These are phyloP conservation scores for Boletus rufocinnamomeus DNA, from an alignment of 768 basidiomycete genomes.

Conservation along the genomic window DNA sequence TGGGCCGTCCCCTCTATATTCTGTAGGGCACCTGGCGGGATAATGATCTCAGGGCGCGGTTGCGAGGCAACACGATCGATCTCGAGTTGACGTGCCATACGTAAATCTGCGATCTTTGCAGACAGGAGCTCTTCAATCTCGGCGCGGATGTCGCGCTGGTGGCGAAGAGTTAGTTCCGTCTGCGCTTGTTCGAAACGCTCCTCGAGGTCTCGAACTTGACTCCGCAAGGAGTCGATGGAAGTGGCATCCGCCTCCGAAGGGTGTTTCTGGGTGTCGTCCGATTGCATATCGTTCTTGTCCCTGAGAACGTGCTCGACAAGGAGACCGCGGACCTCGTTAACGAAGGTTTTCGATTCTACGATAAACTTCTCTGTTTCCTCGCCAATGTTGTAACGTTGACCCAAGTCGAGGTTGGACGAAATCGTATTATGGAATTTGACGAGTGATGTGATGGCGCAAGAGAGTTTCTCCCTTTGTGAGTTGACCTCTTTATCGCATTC, in stretches of 20 bases:
- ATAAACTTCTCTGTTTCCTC: constrained; percentile 26
- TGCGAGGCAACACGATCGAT: constrained; percentile 18
- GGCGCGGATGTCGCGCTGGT: constrained; percentile 15
- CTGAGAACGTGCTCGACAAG: constrained; percentile 25
- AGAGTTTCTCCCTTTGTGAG: constrained; percentile 29
- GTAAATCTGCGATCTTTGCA: constrained; percentile 23
- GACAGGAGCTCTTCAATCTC: constrained; percentile 24
- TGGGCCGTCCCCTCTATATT: constrained; percentile 23
- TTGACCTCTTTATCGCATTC: constrained; percentile 30
- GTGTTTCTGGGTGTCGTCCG: constrained; percentile 1
- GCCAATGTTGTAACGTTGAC: constrained; percentile 29
- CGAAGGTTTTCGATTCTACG: constrained; percentile 27
- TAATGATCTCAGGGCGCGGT: constrained; percentile 21
- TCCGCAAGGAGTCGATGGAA: constrained; percentile 15
- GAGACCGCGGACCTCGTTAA: constrained; percentile 28
- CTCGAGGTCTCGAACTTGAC: constrained; percentile 26
- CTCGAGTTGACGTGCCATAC: constrained; percentile 25
- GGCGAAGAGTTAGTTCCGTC: constrained; percentile 32
- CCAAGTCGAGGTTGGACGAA: constrained; percentile 28
- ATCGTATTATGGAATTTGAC: constrained; percentile 24
- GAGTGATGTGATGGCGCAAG: constrained; percentile 27
- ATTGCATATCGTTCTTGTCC: constrained; percentile 12
- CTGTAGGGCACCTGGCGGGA: constrained; percentile 19
- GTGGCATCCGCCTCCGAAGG: neutral
- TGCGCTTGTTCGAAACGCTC: constrained; percentile 35